Base-by-base conservation (phyloP, 164 flowering plant species). In the Umbellularia californica region DNA sequence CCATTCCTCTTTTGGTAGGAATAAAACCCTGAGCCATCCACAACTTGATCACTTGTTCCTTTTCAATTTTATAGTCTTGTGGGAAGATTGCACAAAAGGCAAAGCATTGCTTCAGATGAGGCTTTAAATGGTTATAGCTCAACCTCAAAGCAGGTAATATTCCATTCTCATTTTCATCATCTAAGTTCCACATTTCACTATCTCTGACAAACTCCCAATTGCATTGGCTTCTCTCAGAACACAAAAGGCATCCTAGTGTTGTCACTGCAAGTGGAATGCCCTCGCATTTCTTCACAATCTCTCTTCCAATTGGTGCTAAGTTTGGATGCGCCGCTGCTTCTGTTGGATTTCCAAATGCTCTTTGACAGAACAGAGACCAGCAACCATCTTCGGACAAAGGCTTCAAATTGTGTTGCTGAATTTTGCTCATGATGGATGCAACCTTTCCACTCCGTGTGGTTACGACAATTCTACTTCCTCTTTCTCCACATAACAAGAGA, bases 1-100 rank as follows among this genome's bases (percentile, higher is more conserved):
- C 24, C 33, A 13, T 69, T 17, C 55, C 0, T 12, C 14, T 22
- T 13, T 69, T 11, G 1, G 30, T 0, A 30, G 28, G 27, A 71
- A 70, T 50, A 28, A 62, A 71, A 7, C 74, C 78, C 0, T 64
- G 23, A 19, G 64, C 74, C 58, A 76, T 47, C 78, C 74, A 70
- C 19, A 65, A 15, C 28, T 55, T 27, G 20, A 70, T 52, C n/a
- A 76, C 22, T 2, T 15, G 6, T 13, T 28, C 64, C 15, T 65
- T 71, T 5, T 20, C 22, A 12, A 70, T 2, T 14, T 25, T 1
- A 11, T 20, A 65, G 15, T 28, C 78, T 51, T 65, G 65, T 0
- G 78, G 74, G n/a, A 70, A 76, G 30, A 70, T 3, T 19, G 65
- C 25, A 62, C 73, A 75, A 27, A 70, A 69, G 1, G 35, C 30